Conservation (phyloP, 257 asterid species). For the Gardenia jasminoides region DNA sequence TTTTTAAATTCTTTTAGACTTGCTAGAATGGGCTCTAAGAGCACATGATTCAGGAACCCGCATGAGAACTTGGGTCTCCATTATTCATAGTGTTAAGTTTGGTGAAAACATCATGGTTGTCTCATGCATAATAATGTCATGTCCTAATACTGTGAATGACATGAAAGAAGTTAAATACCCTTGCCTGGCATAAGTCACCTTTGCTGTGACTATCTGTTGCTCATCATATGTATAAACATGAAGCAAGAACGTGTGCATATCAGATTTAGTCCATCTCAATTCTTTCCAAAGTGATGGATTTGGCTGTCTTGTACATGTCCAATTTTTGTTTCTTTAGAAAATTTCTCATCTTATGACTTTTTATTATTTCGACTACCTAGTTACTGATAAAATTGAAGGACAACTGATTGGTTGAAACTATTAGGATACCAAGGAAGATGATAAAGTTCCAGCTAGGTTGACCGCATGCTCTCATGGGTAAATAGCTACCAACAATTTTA, state of each 20-base stretch:
- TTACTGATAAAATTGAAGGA: conserved; percentile 73
- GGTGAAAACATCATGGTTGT: neutral
- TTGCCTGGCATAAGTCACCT: neutral
- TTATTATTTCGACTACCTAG: conserved; percentile 37
- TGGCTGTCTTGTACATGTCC: neutral
- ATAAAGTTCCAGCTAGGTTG: conserved; percentile 68
- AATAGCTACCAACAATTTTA: neutral
- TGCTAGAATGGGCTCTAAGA: no score
- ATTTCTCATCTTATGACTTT: neutral
- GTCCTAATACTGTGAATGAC: no score
- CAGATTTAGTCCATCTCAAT: neutral
- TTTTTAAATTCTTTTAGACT: no score
- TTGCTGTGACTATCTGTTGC: neutral
- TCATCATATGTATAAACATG: neutral
- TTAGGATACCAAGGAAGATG: conserved; percentile 83
- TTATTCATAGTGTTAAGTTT: neutral
- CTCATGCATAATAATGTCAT: neutral
- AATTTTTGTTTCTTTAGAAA: neutral
- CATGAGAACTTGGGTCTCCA: no score
- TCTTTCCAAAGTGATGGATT: neutral
- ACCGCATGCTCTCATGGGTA: conserved; percentile 94
- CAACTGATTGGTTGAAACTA: conserved; percentile 89
- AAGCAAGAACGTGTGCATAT: neutral
- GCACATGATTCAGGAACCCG: no score
- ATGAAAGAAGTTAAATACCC: no score